Conservation (phyloP, 352 stramenopile species). For the Globisporangium recalcitrans region DNA sequence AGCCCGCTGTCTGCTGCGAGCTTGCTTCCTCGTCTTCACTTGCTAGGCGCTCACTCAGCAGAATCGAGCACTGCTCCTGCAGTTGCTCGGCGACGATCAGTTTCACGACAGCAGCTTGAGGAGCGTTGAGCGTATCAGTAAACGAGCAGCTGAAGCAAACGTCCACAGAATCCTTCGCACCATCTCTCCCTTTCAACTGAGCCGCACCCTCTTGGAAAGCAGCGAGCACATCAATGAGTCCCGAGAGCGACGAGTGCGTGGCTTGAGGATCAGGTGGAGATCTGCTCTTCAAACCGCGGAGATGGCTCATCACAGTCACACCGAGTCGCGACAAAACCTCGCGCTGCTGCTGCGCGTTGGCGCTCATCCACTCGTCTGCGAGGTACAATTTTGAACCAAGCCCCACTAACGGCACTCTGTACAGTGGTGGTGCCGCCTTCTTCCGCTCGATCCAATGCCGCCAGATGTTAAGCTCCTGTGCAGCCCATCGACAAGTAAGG, state of each 20-base stretch:
- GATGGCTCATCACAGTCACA: constrained; percentile 16
- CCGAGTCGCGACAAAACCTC: constrained; percentile 12
- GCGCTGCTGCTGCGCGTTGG: constrained; percentile 13
- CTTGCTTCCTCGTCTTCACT: constrained; percentile 31
- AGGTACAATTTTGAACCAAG: constrained; percentile 48
- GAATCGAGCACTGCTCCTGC: constrained; percentile 61
- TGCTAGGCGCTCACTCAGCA: constrained; percentile 53
- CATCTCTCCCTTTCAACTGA: background rate
- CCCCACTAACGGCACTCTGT: constrained; percentile 39
- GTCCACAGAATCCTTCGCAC: constrained; percentile 21
- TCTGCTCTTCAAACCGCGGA: constrained; percentile 7
- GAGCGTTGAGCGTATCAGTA: constrained; percentile 28
- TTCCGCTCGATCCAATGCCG: constrained; percentile 37
- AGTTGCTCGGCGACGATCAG: constrained; percentile 70
- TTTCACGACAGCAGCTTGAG: constrained; percentile 52
- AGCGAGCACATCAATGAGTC: constrained; percentile 9
- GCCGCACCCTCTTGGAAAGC: constrained; percentile 1
- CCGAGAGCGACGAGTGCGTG: background rate
- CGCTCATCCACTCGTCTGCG: constrained; percentile 40
- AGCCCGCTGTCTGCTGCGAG: background rate
- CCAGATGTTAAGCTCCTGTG: constrained; percentile 72
- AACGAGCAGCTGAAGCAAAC: constrained; percentile 40
- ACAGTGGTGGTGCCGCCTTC: constrained; percentile 14
- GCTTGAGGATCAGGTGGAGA: background rate
- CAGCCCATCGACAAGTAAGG: background rate